Evolutionary conservation across 164 flowering plant genomes (phyloP), one percentile per base, ranked within the genome.

Genomic region (Akebia trifoliata): DNA sequence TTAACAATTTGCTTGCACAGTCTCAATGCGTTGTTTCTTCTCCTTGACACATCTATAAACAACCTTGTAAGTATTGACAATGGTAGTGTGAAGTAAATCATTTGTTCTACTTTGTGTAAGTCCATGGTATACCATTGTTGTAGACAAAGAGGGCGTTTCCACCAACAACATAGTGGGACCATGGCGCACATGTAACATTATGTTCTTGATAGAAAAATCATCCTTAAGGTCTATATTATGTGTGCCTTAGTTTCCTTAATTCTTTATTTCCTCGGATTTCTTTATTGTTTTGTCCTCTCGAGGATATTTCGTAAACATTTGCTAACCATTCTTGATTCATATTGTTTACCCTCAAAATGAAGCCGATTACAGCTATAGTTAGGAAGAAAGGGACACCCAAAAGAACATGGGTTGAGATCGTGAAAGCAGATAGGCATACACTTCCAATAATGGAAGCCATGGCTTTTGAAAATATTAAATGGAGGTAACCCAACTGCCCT

Each of bases 1-100:
- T 60, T 84, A 66, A 74, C 72, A 77, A 83, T 76, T 12, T 74
- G 81, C 76, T 79, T 84, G 85, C 90, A 86, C 68, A 35, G 70
- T 42, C 57, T 84, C 65, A 86, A 86, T 69, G 66, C 71, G 24
- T 53, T 72, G 39, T 79, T 84, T 61, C 84, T 84, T 44, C 66
- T 86, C n/a, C 66, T 84, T 1, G 94, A 86, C 32, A 66, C 81
- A 4, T 30, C 73, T 47, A 58, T 84, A 54, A 86, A 81, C 65
- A 78, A 66, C 67, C 74, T 84, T 64, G 94, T 84, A 69, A 86
- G 87, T 68, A 63, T n/a, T 47, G 24, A 30, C 42, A 55, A 3
- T 21, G 20, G n/a, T 9, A 22, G 1, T 12, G 25, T 39, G 14
- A 2, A 18, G 25, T 24, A 1, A 9, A 37, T 26, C 2, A 34